Conservation (phyloP, 2,329 filamentous ascomycete genomes). For the Dactylellina drechsleri region DNA sequence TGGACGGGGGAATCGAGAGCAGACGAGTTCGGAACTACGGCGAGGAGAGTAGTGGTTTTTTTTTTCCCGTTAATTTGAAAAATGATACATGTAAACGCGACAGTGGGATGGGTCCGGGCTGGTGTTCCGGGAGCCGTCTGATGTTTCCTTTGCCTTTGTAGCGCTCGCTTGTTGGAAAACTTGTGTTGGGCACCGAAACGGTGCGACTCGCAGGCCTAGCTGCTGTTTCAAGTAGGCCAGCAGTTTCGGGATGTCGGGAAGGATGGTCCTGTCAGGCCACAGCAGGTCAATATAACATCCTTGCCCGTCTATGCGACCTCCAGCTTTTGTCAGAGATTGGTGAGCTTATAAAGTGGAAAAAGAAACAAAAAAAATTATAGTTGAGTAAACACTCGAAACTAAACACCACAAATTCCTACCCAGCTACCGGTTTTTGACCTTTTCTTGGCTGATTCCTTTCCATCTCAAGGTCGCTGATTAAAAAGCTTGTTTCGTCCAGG, state of each 20-base stretch:
- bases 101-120: slow-evolving; percentile 36
- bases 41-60: background rate
- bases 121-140: slow-evolving; percentile 44
- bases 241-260: slow-evolving; percentile 55
- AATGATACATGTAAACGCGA: background rate
- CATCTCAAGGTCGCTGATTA: background rate
- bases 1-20: slow-evolving; percentile 15
- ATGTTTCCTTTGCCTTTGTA: slow-evolving; percentile 2
- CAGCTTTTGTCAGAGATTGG: slow-evolving; percentile 42
- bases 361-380: background rate
- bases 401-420: slow-evolving; percentile 4
- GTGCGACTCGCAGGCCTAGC: slow-evolving; percentile 32
- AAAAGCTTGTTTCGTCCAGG: slow-evolving; percentile 51
- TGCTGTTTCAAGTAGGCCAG: slow-evolving; percentile 50
- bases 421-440: slow-evolving; percentile 34
- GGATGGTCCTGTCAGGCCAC: slow-evolving; percentile 51
- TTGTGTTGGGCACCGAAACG: slow-evolving; percentile 41
- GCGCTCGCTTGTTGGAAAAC: slow-evolving; percentile 39
- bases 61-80: background rate
- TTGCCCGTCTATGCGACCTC: slow-evolving; percentile 5
- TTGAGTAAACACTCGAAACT: background rate
- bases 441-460: slow-evolving; percentile 19
- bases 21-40: background rate
- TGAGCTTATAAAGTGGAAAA: slow-evolving; percentile 15
- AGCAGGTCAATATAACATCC: slow-evolving; percentile 27